Evolutionary conservation across 305 asterid species (phyloP).

Genomic region (Solanum hybrid): DNA sequence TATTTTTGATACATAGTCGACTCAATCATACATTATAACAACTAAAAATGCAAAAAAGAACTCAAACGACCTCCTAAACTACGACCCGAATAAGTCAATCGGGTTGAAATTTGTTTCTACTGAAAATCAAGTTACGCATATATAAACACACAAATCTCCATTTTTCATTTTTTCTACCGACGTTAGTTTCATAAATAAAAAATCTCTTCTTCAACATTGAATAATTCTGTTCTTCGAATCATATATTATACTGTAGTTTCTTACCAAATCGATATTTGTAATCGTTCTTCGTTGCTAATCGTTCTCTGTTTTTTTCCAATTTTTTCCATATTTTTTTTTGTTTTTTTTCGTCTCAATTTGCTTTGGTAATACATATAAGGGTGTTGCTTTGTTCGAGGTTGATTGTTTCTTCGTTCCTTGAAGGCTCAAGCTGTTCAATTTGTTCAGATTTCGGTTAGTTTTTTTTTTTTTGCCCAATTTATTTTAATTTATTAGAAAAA

Average conservation of each 20-base stretch:
- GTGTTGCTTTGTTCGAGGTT: neutral
- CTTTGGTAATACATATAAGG: neutral
- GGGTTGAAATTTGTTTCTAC: neutral
- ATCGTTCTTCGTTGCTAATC: neutral
- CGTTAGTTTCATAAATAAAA: neutral
- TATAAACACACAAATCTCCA: neutral
- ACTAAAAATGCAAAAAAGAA: neutral
- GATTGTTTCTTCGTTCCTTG: neutral
- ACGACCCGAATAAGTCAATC: neutral
- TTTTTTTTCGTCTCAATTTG: neutral
- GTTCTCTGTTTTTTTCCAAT: neutral
- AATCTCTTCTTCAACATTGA: neutral
- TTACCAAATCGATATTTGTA: neutral
- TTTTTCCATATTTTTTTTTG: neutral
- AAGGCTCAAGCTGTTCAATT: neutral
- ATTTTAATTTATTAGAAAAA: neutral
- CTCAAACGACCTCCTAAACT: neutral
- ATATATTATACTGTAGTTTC: neutral
- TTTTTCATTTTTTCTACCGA: neutral
- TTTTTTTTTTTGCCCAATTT: neutral
- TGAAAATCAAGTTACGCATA: neutral
- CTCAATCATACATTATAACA: neutral
- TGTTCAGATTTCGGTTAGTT: slow-evolving; percentile 1
- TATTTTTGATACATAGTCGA: accelerated
- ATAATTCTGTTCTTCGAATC: neutral